Percentiles rank a stretch among this genome's conserved stretches.
These are phyloP conservation scores for Cucurbita argyrosperma DNA, from an alignment of 306 rosid genomes.

Conservation along the genomic window DNA sequence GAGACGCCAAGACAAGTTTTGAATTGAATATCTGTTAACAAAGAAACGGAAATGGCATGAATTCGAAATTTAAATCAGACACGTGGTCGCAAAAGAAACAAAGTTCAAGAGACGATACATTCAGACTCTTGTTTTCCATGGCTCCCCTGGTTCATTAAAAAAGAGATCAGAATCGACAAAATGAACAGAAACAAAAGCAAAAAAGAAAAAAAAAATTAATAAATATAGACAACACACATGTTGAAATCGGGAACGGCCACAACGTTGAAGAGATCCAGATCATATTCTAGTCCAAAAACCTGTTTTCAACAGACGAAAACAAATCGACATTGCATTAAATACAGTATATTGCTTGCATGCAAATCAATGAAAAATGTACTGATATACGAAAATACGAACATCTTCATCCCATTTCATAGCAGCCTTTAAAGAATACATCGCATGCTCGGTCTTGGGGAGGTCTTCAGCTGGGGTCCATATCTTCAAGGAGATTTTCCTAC, in stretches of 20 bases:
- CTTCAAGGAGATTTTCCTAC: conserved; percentile 66
- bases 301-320: conserved; percentile 14
- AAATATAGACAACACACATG: conserved; percentile 36
- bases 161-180: background rate
- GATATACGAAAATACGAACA: conserved; percentile 34
- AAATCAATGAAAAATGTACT: conserved; percentile 8
- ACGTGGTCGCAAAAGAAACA: conserved; percentile 5
- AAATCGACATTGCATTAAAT: background rate
- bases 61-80: background rate
- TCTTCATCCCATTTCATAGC: conserved; percentile 99
- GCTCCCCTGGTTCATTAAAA: conserved; percentile 71
- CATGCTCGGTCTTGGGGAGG: conserved; percentile 83
- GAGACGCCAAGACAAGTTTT: conserved; percentile 91
- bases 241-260: conserved; percentile 99
- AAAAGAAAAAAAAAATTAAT: background rate
- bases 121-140: conserved; percentile 99
- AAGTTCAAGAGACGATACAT: conserved; percentile 32
- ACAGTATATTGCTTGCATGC: background rate
- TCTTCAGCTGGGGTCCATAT: conserved; percentile 93
- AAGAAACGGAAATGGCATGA: background rate
- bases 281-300: conserved; percentile 97
- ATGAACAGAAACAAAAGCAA: background rate
- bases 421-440: conserved; percentile 87
- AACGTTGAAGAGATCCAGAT: conserved; percentile 90
- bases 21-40: conserved; percentile 69